phyloP scores from a whole-genome alignment of 2,329 filamentous ascomycete species.

The Xylaria sp. region DNA sequence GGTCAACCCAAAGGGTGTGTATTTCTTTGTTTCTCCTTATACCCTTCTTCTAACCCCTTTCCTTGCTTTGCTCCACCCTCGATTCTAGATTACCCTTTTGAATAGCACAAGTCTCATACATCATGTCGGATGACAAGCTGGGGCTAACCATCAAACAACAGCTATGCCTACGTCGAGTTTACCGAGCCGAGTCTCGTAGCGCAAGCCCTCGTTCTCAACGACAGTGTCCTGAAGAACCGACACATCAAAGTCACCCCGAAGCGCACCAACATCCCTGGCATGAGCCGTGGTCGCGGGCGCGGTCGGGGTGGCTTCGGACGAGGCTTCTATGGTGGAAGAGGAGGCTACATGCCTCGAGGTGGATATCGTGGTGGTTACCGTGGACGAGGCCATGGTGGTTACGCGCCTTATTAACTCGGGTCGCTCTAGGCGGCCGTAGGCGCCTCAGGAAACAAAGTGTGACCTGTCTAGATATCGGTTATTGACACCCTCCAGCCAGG shows the following conservation, averaged over 20 bases:
- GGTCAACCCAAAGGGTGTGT: constrained; percentile 94
- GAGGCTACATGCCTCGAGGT: constrained; percentile 45
- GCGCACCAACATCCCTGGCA: constrained; percentile 91
- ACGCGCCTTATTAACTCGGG: constrained; percentile 53
- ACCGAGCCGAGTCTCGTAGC: constrained; percentile 88
- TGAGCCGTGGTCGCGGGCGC: constrained; percentile 70
- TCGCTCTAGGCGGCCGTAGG: background rate
- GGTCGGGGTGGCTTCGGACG: constrained; percentile 48
- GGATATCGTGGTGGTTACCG: constrained; percentile 58
- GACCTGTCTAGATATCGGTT: constrained; percentile 1
- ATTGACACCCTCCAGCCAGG: constrained; percentile 1
- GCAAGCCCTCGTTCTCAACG: constrained; percentile 89
- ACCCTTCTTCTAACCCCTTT: background rate
- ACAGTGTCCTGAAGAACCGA: constrained; percentile 89
- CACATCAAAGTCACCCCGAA: constrained; percentile 95
- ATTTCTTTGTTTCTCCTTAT: constrained; percentile 30
- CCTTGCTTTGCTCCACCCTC: too few species aligned
- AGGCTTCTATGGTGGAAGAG: constrained; percentile 49
- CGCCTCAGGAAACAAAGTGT: background rate
- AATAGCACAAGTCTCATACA: background rate
- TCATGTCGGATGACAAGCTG: background rate
- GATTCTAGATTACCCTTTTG: background rate
- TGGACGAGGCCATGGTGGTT: constrained; percentile 55
- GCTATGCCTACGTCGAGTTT: constrained; percentile 98
- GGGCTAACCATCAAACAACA: constrained; percentile 36